These are phyloP conservation scores for Neofusicoccum cordaticola DNA, from an alignment of 2,329 filamentous ascomycete species.

Conservation along the genomic window DNA sequence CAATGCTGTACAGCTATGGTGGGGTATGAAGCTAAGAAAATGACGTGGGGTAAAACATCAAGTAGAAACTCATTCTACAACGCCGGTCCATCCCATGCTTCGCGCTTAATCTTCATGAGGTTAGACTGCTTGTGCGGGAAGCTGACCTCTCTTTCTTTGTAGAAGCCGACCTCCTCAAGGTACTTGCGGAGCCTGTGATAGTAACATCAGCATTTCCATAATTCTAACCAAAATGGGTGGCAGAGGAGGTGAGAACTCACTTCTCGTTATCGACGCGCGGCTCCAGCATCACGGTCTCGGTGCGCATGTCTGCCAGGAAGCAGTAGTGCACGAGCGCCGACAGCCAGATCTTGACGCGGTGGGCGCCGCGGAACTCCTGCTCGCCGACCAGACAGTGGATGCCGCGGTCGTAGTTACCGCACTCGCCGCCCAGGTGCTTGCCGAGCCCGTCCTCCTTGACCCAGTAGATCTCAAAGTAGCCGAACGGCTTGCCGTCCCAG, in stretches of 20 bases:
- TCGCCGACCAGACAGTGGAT: conserved; percentile 88
- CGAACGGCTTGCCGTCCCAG: conserved; percentile 94
- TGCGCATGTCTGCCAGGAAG: conserved; percentile 73
- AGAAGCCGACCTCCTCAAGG: conserved; percentile 72
- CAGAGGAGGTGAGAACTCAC: conserved; percentile 52
- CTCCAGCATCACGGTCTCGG: conserved; percentile 79
- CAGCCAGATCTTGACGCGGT: conserved; percentile 76
- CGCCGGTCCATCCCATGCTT: conserved; percentile 59
- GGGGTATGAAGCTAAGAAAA: conserved; percentile 8
- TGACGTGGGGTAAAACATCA: neutral
- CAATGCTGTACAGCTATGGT: neutral
- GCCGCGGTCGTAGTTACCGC: conserved; percentile 80
- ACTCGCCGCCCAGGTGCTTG: conserved; percentile 60
- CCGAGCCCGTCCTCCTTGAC: conserved; percentile 86
- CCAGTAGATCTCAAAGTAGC: conserved; percentile 98
- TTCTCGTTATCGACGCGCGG: conserved; percentile 87
- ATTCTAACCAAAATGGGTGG: neutral
- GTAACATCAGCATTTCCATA: neutral
- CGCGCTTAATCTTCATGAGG: conserved; percentile 74
- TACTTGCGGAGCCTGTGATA: conserved; percentile 63
- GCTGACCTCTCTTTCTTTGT: conserved; percentile 78
- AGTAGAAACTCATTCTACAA: neutral
- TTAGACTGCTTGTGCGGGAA: conserved; percentile 94
- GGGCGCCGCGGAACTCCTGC: conserved; percentile 81
- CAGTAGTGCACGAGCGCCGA: conserved; percentile 85